A percentile compares a stretch with the other conserved stretches of the same genome.
Conservation (phyloP, 305 asterid genomes). For the Solanum aculeatissimum region DNA sequence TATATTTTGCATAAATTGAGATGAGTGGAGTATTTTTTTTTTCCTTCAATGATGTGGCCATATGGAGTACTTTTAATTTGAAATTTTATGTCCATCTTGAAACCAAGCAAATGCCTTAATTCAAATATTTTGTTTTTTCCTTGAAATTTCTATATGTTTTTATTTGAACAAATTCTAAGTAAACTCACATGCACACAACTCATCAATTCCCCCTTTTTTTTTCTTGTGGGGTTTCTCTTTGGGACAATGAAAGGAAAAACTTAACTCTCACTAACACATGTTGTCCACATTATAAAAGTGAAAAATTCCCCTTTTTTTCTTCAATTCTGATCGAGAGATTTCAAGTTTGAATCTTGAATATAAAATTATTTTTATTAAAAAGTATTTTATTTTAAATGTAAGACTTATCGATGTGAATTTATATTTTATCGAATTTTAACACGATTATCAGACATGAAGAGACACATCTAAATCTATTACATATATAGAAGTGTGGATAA, state of each 20-base stretch:
- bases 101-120: constrained; percentile 3
- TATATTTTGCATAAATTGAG: neutral
- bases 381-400: rapidly evolving
- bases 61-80: neutral
- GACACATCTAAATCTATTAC: neutral
- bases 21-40: neutral
- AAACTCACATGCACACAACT: constrained; percentile 28
- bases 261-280: neutral
- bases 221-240: constrained; percentile 11
- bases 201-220: constrained; percentile 15
- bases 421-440: rapidly evolving
- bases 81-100: neutral
- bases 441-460: neutral
- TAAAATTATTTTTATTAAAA: neutral
- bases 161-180: neutral
- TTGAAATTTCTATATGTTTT: neutral
- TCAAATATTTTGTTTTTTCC: neutral
- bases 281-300: constrained; percentile 4
- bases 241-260: constrained; percentile 4
- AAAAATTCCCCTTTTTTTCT: neutral
- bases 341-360: rapidly evolving
- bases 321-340: rapidly evolving
- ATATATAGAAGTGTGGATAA: too few species aligned
- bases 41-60: neutral
- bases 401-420: rapidly evolving